Evolutionary conservation across 164 flowering plant genomes (phyloP).

Genomic region (Sextonia rubra): DNA sequence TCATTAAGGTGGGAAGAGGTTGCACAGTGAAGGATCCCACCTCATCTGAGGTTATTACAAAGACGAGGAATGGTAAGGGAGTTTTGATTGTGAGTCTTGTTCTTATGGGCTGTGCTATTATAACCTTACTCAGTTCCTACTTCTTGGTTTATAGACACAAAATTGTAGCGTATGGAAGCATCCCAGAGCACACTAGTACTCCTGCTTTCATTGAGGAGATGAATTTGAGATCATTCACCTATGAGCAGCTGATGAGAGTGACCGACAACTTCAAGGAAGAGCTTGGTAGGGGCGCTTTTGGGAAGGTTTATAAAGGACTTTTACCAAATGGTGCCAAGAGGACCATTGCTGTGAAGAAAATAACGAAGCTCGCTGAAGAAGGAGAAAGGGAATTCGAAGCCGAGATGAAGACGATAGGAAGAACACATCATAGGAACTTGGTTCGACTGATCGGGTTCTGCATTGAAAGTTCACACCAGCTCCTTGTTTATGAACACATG

Average conservation of each 20-base stretch:
- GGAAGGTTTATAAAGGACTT: slow-evolving; percentile 19
- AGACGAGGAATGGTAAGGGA: too few species aligned
- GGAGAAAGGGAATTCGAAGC: slow-evolving; percentile 23
- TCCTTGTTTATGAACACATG: slow-evolving; percentile 29
- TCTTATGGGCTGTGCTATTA: slow-evolving; percentile 6
- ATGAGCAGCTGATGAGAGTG: slow-evolving; percentile 15
- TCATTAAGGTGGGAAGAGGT: not conserved
- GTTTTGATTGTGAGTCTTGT: slow-evolving; percentile 8
- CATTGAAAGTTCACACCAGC: slow-evolving; percentile 9
- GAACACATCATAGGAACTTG: slow-evolving; percentile 27
- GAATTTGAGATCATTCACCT: slow-evolving; percentile 14
- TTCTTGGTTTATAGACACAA: slow-evolving; percentile 1
- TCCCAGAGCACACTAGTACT: not conserved
- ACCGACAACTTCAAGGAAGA: slow-evolving; percentile 20
- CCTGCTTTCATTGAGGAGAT: slow-evolving; percentile 6
- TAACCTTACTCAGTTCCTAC: slow-evolving; percentile 6
- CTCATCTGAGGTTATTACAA: not conserved
- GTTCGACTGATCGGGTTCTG: slow-evolving; percentile 21
- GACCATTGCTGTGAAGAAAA: slow-evolving; percentile 17
- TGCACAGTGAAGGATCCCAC: not conserved
- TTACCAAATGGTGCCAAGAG: not conserved
- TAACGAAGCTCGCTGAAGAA: slow-evolving; percentile 15
- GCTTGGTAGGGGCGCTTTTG: slow-evolving; percentile 20
- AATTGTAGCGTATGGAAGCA: not conserved
- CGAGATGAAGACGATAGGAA: slow-evolving; percentile 16